Evolutionary conservation across 306 rosid genomes (phyloP), one percentile per base, ranked within the genome.

Genomic region (peach (Prunus persica)): DNA sequence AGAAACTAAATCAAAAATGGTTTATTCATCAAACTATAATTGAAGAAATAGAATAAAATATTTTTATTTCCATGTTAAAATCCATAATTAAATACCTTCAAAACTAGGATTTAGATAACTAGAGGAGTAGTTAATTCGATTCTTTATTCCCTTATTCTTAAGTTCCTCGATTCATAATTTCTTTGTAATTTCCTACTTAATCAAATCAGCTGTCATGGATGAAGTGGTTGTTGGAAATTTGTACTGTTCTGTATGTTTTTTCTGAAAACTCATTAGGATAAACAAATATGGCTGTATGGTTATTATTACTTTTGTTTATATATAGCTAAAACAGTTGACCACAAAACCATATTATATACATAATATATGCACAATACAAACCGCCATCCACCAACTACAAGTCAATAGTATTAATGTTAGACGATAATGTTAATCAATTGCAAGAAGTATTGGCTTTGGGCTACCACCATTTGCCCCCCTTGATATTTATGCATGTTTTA

Each of bases 371-470:
- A 52, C 8, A 18, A 52, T 30, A 32, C 18, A 69, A 74, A 69
- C 30, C 62, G 28, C 49, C 8, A 34, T 34, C 25, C 25, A 34
- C 52, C 38, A 76, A 27, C 69, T 27, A 74, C 16, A 69, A 51
- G 75, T 84, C 67, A 68, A 65, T 38, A 67, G 50, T 1, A 55
- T 61, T 45, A 73, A 63, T 67, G 41, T 38, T 66, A 60, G 9
- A 60, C 11, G 63, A 81, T 28, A 77, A 71, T 58, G 20, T 63
- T 7, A 63, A 78, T 67, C 52, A 67, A 68, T 45, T 47, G 27
- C 27, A 32, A 62, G 62, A n/a, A 52, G 5, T 27, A 46, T 30
- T 58, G 70, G 78, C 77, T 82, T 79, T 68, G 71, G 79, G 47
- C 74, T 30, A 20, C 66, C 72, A 52, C 65, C 50, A 66, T 55